Evolutionary conservation across 2,329 filamentous ascomycete genomes (phyloP).

Genomic region (Clonostachys byssicola): DNA sequence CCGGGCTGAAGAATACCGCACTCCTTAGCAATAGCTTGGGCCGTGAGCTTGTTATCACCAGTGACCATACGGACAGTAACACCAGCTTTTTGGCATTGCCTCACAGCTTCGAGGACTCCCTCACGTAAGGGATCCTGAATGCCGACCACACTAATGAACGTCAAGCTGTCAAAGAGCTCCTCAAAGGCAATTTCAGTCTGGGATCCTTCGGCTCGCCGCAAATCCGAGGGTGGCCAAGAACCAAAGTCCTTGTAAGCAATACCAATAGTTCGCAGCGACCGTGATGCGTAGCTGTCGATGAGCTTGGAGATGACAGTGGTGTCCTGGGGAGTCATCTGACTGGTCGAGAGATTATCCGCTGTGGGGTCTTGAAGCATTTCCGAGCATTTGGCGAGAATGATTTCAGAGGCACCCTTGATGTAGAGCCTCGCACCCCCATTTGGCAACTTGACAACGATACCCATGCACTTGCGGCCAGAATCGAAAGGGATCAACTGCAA

Average conservation of each 20-base stretch:
- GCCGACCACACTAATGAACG: constrained; percentile 66
- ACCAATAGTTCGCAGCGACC: constrained; percentile 80
- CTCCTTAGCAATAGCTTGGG: constrained; percentile 73
- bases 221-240: constrained; percentile 72
- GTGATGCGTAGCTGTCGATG: constrained; percentile 74
- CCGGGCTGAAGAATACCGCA: constrained; percentile 69
- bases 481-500: constrained; percentile 73
- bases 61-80: constrained; percentile 84
- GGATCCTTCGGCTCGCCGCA: constrained; percentile 48
- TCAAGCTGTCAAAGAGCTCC: constrained; percentile 63
- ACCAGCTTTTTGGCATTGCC: constrained; percentile 69
- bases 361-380: constrained; percentile 46
- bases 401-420: constrained; percentile 63
- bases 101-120: constrained; percentile 71
- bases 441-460: constrained; percentile 47
- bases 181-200: constrained; percentile 61
- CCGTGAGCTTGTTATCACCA: constrained; percentile 76
- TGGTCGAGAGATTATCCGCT: constrained; percentile 27
- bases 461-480: constrained; percentile 71
- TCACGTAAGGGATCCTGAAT: constrained; percentile 78
- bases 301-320: constrained; percentile 55
- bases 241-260: constrained; percentile 82
- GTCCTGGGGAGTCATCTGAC: constrained; percentile 38
- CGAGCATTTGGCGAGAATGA: constrained; percentile 53
- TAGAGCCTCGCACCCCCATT: constrained; percentile 50